Conservation (phyloP, 192 early-diverging fungal genomes). For the Spinellus fusiger region DNA sequence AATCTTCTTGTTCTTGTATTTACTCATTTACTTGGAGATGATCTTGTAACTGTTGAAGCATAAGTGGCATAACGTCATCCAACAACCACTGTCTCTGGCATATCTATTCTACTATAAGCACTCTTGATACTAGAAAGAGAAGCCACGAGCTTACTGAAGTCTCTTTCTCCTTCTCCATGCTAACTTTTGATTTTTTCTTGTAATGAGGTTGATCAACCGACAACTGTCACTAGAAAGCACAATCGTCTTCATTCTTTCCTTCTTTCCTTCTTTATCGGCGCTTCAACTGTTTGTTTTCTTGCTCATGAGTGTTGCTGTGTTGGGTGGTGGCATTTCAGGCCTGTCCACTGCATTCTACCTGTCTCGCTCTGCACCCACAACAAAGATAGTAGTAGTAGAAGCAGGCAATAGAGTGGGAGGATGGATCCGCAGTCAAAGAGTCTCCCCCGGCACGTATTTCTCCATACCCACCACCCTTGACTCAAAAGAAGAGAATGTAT, state of each 20-base stretch:
- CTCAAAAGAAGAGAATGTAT: slow-evolving; percentile 18
- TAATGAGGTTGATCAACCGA: too few species aligned
- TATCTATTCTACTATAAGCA: too few species aligned
- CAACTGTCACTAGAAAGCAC: neutral
- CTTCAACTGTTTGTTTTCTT: neutral
- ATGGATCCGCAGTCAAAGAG: slow-evolving; percentile 72
- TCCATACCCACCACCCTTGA: neutral
- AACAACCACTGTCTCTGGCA: slow-evolving; percentile 18
- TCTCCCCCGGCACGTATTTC: slow-evolving; percentile 24
- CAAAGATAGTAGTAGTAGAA: slow-evolving; percentile 71
- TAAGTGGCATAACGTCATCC: slow-evolving; percentile 16
- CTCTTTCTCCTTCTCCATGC: neutral
- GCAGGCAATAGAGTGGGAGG: slow-evolving; percentile 68
- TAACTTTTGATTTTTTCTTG: neutral
- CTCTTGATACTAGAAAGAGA: neutral
- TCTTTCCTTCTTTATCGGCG: neutral
- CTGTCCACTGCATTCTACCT: slow-evolving; percentile 81
- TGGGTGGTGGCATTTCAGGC: slow-evolving; percentile 91
- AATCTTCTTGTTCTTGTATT: neutral
- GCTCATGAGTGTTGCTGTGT: slow-evolving; percentile 47
- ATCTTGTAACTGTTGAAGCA: slow-evolving; percentile 10
- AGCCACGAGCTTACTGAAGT: neutral
- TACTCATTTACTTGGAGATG: slow-evolving; percentile 10
- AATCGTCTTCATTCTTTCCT: neutral
- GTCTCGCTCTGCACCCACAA: slow-evolving; percentile 36